Base-by-base conservation (phyloP, 1,139 yeast species). In the Tardiomyces digboiensis region DNA sequence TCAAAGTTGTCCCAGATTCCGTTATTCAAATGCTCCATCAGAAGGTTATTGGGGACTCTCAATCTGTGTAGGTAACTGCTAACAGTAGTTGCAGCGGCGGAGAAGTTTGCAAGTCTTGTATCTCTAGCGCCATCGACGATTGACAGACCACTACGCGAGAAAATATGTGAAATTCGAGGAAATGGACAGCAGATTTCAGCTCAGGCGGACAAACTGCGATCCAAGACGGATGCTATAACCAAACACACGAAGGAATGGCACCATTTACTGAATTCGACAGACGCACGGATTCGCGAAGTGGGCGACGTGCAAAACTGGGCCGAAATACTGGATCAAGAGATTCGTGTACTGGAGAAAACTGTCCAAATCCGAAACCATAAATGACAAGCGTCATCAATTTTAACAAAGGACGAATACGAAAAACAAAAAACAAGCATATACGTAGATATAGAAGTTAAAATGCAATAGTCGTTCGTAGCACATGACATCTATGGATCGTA, bases 301-400 rank as follows among this genome's bases (percentile, higher is more conserved):
- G 70, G 70, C 20, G 59, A 56, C 36, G 59, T 75, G 8, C 80
- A 75, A 54, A 58, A 63, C 39, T 61, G 72, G 59, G 68, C 73
- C 1, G 80, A 75, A 52, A 49, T 65, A 38, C 54, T 74, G 1
- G 80, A 76, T 53, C 74, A 70, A 46, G 72, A 74, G 29, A 52
- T 76, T 39, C 59, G 80, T 37, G 68, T 74, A 7, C 56, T 76
- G 29, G 80, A 76, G 50, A 57, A 64, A 42, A 55, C 64, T 2
- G 49, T 57, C 3, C 18, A 36, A 20, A 10, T 19, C 7, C 22
- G 22, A 5, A 13, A 10, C n/a, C n/a, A 26, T n/a, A n/a, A n/a
- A n/a, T n/a, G n/a, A n/a, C n/a, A n/a, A n/a, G n/a, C n/a, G n/a
- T n/a, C n/a, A n/a, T n/a, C n/a, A n/a, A n/a, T n/a, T n/a, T n/a